Base-by-base conservation (phyloP, 2,329 filamentous ascomycete species). In the Pseudohalonectria lignicola region DNA sequence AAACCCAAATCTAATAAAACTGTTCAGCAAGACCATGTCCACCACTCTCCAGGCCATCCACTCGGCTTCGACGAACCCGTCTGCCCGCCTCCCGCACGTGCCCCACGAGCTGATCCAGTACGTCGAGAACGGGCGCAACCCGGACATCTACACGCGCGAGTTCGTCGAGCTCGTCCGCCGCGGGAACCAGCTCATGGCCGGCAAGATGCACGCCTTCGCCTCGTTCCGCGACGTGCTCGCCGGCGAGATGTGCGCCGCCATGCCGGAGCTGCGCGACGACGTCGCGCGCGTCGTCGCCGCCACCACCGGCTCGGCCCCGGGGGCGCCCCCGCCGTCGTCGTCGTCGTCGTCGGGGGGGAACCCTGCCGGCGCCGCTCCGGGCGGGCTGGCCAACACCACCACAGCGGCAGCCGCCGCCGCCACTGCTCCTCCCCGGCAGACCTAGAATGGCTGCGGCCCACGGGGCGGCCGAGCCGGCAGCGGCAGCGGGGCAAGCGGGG, bases 131-230 rank as follows among this genome's bases (percentile, higher is more conserved):
- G 78, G 79, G 32, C 76, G 79, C 36, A 83, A 83, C 62, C 79
- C 79, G 3, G 79, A 83, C 58, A 82, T 83, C 48, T 83, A 83
- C 64, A 83, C 79, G 39, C 68, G 79, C 50, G 79, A 83, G 62
- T 82, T 83, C 50, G 77, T 82, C 50, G 79, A 83, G 69, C 65
- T 79, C 37, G 76, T 79, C 18, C 63, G 77, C 39, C 65, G 76
- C 34, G 66, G 71, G 30, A 83, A 83, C 61, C 79, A 82, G 65
- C 61, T 79, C 43, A 69, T 79, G 62, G 67, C 71, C 48, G 79
- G 79, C 39, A 82, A 82, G 63, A 64, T 69, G 56, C 55, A 60
- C 49, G 78, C 77, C 26, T 83, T 82, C 52, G 64, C 54, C 10
- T 49, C 57, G 21, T 81, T 83, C 53, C 62, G 76, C 38, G 76